Percentiles rank a stretch among this genome's conserved stretches.
Evolutionary conservation across 2,329 filamentous ascomycete genomes (phyloP).

Genomic region (Cladosporium colombiae): DNA sequence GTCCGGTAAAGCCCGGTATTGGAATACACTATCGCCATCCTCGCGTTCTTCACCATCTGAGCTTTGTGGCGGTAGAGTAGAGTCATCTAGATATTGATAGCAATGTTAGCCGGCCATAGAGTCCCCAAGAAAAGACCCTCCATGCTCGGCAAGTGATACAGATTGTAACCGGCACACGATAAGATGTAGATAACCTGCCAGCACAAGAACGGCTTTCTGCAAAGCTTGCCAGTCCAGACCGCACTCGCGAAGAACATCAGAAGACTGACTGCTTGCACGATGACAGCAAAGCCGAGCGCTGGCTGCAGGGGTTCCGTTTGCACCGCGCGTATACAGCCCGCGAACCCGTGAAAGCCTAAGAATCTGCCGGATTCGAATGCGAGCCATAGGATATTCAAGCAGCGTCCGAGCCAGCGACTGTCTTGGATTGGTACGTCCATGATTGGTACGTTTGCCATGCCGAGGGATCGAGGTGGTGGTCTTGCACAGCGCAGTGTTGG

Average conservation of each 20-base stretch:
- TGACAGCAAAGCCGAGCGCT: neutral
- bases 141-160: neutral
- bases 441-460: neutral
- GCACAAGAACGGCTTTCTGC: neutral
- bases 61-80: neutral
- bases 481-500: neutral
- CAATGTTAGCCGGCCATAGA: neutral
- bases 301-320: neutral
- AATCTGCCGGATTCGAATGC: neutral
- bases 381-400: neutral
- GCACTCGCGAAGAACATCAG: neutral
- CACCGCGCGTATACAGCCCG: neutral
- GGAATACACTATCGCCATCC: neutral
- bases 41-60: neutral
- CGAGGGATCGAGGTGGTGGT: neutral
- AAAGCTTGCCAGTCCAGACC: neutral
- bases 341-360: neutral
- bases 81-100: neutral
- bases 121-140: neutral
- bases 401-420: neutral
- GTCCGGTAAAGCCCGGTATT: too few species aligned
- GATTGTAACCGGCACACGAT: neutral
- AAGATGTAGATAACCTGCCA: neutral
- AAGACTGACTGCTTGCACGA: neutral
- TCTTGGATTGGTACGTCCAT: neutral